phyloP scores from a whole-genome alignment of 371 early-diverging fungal species.

The Mortierella sp. region DNA sequence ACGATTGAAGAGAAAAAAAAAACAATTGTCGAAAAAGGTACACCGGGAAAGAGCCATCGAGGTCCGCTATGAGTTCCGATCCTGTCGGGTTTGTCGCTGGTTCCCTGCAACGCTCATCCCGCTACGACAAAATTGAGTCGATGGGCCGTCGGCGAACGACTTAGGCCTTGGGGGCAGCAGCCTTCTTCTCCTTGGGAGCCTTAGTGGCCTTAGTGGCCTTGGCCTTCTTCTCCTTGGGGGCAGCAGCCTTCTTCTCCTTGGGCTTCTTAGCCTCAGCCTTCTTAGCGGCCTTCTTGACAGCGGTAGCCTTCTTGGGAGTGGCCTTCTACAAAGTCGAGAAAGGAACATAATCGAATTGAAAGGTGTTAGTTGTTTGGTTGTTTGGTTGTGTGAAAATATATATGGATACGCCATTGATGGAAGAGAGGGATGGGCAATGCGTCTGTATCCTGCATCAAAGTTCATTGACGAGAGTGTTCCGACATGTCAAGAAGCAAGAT shows the following conservation, averaged over 20 bases:
- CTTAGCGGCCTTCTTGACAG: slow-evolving; percentile 66
- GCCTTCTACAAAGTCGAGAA: slow-evolving; percentile 26
- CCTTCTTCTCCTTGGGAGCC: slow-evolving; percentile 61
- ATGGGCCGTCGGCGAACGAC: slow-evolving; percentile 36
- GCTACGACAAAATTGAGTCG: background rate
- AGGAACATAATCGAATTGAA: background rate
- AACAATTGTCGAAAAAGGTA: slow-evolving; percentile 1
- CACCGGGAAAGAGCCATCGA: slow-evolving; percentile 4
- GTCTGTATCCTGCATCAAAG: background rate
- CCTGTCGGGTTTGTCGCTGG: slow-evolving; percentile 8
- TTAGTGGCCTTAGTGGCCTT: slow-evolving; percentile 52
- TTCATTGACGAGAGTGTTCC: background rate
- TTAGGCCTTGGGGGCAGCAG: slow-evolving; percentile 60
- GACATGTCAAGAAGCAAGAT: background rate
- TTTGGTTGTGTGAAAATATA: background rate
- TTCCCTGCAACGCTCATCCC: slow-evolving; percentile 1
- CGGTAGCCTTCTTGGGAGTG: slow-evolving; percentile 62
- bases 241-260: slow-evolving; percentile 58
- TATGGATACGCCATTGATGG: background rate
- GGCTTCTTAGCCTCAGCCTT: slow-evolving; percentile 65
- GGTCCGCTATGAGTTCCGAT: slow-evolving; percentile 12
- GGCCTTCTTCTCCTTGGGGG: slow-evolving; percentile 60
- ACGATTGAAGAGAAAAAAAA: background rate
- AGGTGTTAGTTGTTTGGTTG: slow-evolving; percentile 14
- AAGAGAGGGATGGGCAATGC: background rate